Evolutionary conservation across 2,329 filamentous ascomycete genomes (phyloP).

Genomic region (Tolypocladium sp.): DNA sequence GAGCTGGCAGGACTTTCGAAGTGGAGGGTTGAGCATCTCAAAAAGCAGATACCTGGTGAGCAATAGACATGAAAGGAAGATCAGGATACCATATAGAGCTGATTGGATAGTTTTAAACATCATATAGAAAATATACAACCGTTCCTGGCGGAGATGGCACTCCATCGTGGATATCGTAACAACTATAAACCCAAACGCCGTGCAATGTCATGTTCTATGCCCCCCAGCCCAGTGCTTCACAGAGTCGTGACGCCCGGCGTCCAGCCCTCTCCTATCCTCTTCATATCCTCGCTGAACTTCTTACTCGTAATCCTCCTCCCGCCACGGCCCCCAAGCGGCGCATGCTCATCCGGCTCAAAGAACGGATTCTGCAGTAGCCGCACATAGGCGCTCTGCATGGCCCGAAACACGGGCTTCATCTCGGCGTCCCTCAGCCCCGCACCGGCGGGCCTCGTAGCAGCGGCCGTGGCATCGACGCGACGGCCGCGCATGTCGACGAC

Average conservation of each 20-base stretch:
- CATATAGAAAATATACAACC: background rate
- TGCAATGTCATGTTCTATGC: conserved; percentile 8
- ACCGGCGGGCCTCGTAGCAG: conserved; percentile 25
- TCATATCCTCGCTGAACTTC: conserved; percentile 73
- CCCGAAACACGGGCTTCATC: conserved; percentile 80
- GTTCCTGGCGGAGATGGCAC: too few relatives aligned
- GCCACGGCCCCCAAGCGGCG: conserved; percentile 43
- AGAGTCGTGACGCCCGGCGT: conserved; percentile 58
- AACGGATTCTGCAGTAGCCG: conserved; percentile 87
- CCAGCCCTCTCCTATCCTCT: conserved; percentile 79
- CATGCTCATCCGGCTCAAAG: conserved; percentile 80
- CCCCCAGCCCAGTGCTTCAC: conserved; percentile 24
- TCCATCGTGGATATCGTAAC: background rate
- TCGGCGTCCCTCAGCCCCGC: conserved; percentile 77
- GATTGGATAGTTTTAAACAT: background rate
- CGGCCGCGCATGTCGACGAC: conserved; percentile 85
- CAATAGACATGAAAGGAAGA: conserved; percentile 3
- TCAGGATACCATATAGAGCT: background rate
- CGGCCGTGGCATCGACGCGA: conserved; percentile 26
- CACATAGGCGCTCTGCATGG: conserved; percentile 89
- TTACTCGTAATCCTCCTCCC: conserved; percentile 71
- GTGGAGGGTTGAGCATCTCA: conserved; percentile 25
- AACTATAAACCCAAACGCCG: conserved; percentile 13
- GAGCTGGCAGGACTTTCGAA: conserved; percentile 29
- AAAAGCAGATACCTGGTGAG: conserved; percentile 9